Evolutionary conservation across 768 basidiomycete species (phyloP).

Genomic region (Filobasidium wieringae): DNA sequence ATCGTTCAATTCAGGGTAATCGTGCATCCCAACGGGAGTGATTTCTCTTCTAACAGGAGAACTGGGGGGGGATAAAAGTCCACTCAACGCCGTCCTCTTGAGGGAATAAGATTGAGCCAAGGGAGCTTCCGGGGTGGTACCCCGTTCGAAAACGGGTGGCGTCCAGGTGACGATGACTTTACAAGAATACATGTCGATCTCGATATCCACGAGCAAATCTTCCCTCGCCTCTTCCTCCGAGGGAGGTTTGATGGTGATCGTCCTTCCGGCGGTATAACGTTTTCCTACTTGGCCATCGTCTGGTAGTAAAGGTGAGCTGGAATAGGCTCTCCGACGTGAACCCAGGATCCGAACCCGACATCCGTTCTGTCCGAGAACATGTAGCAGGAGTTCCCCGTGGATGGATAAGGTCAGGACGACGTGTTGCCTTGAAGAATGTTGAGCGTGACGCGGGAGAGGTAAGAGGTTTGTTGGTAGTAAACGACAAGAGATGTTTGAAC

Average conservation of each 20-base stretch:
- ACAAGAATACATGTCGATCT: constrained; percentile 15
- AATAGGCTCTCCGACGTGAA: not conserved
- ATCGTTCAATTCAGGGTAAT: not conserved
- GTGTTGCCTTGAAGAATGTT: constrained; percentile 9
- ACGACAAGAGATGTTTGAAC: too few species aligned
- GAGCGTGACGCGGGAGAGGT: constrained; percentile 7
- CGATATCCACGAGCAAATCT: not conserved
- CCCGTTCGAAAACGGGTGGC: not conserved
- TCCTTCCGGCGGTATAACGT: constrained; percentile 1
- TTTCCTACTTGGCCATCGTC: not conserved
- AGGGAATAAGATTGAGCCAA: not conserved
- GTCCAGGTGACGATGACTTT: constrained; percentile 2
- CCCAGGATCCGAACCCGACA: constrained; percentile 5
- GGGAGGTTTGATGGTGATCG: not conserved
- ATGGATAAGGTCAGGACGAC: not conserved
- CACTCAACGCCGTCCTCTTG: not conserved
- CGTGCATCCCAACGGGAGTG: not conserved
- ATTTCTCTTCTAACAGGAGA: not conserved
- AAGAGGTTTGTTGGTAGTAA: not conserved
- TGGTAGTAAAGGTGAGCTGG: not conserved
- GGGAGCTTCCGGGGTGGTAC: not conserved
- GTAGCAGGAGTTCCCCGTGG: not conserved
- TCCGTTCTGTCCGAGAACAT: constrained; percentile 15
- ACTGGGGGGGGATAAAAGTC: not conserved
- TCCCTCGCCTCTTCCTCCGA: not conserved